Conservation (phyloP, 202 grass and related monocot genomes). For the Digitaria exilis region DNA sequence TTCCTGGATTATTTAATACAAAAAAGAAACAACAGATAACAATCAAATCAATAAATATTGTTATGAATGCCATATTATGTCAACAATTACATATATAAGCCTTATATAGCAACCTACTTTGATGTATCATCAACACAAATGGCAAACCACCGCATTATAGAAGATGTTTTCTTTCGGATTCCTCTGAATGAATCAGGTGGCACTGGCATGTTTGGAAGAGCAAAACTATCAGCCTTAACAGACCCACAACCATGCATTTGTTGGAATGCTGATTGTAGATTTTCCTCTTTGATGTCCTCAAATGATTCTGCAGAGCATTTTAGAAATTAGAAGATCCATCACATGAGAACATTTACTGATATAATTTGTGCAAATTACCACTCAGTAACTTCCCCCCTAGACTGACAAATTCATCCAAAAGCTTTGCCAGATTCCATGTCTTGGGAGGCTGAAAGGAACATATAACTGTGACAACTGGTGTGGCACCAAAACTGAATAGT, state of each 20-base stretch:
- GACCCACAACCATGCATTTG: constrained; percentile 53
- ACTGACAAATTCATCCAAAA: constrained; percentile 73
- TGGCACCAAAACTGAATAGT: neutral
- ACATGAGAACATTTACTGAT: constrained; percentile 7
- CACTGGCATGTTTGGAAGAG: constrained; percentile 72
- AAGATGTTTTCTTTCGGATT: constrained; percentile 82
- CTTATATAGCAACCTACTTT: constrained; percentile 61
- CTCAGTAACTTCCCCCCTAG: constrained; percentile 61
- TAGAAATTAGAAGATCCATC: constrained; percentile 5
- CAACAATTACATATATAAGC: constrained; percentile 16
- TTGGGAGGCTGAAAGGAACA: constrained; percentile 64
- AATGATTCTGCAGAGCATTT: constrained; percentile 69
- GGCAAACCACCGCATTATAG: constrained; percentile 72
- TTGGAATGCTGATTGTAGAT: constrained; percentile 67
- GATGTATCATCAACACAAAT: constrained; percentile 83
- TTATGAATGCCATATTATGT: constrained; percentile 26
- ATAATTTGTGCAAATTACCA: constrained; percentile 54
- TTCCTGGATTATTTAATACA: constrained; percentile 62
- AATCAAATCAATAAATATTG: constrained; percentile 23
- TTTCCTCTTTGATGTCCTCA: constrained; percentile 52
- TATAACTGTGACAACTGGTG: neutral
- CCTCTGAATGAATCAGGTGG: constrained; percentile 81
- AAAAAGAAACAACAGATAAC: constrained; percentile 29
- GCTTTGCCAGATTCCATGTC: constrained; percentile 70
- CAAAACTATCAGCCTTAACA: constrained; percentile 54